Evolutionary conservation across 352 stramenopile species (phyloP), one percentile per base, ranked within the genome.

Genomic region (Globisporangium nagaii): DNA sequence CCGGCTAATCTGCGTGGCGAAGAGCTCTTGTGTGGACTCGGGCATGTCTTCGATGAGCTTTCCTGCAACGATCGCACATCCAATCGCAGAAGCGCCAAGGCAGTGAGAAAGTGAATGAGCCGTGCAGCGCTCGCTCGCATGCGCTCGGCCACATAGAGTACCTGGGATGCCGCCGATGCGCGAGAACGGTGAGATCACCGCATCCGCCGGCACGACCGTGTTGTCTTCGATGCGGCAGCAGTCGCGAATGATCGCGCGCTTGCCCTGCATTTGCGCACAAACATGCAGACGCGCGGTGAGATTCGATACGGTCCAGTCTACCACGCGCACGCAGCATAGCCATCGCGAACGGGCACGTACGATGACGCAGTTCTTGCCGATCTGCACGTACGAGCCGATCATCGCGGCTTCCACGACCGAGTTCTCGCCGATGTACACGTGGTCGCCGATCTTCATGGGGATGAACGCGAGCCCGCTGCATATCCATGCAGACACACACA

Each of bases 331-430:
- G n/a, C n/a, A n/a, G n/a, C n/a, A n/a, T n/a, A n/a, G n/a, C n/a
- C n/a, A n/a, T n/a, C n/a, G n/a, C n/a, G n/a, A n/a, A n/a, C n/a
- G n/a, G n/a, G n/a, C 13, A 83, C 70, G 11, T 65, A 93, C 81
- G 61, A 95, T 91, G 46, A 95, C 82, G 60, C 81, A 92, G 62
- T 92, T 90, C 48, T 78, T 78, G 58, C 84, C 86, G 52, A 95
- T 92, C 59, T 89, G 75, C 34, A 92, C 83, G 55, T 75, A 84
- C 27, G 78, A 90, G 22, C 86, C 86, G 59, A 95, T 89, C 70
- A 84, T 84, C 17, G 84, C 82, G 30, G 79, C 86, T 58, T 95
- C 84, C 20, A 95, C 76, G 25, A 95, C 73, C 13, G 74, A 75
- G 37, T 78, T 65, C 51, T 86, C 71, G 28, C 79, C 78, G 54